Conservation (phyloP, 1,139 yeast species). For the Meyerozyma sp. region DNA sequence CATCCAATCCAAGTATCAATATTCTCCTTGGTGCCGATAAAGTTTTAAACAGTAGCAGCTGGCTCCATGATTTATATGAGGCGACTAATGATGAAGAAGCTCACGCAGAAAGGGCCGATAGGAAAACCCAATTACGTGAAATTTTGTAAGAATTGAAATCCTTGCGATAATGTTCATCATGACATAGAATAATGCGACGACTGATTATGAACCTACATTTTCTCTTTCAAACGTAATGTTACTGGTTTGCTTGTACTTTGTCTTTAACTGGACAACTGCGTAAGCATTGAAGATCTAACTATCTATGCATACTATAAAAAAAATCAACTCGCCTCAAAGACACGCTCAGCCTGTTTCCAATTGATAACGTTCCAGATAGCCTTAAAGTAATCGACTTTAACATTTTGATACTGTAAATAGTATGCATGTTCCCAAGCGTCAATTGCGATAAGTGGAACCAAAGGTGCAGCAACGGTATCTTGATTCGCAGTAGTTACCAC, state of each 20-base stretch:
- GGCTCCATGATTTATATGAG: slow-evolving; percentile 35
- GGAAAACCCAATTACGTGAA: slow-evolving; percentile 21
- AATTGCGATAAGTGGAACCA: slow-evolving; percentile 82
- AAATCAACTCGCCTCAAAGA: background rate
- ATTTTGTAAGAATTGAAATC: slow-evolving; percentile 11
- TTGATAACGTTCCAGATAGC: slow-evolving; percentile 96
- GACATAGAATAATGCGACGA: no score
- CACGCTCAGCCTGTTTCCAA: slow-evolving; percentile 84
- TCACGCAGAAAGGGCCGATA: slow-evolving; percentile 10
- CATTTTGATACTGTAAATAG: slow-evolving; percentile 93
- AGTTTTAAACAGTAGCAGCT: slow-evolving; percentile 54
- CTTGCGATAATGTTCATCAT: background rate
- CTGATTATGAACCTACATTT: background rate
- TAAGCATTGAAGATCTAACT: background rate
- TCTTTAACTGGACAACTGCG: background rate
- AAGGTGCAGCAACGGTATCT: slow-evolving; percentile 75
- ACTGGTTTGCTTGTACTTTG: background rate
- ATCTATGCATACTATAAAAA: background rate
- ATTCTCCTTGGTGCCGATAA: slow-evolving; percentile 73
- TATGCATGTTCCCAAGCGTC: slow-evolving; percentile 99
- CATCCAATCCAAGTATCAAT: slow-evolving; percentile 42
- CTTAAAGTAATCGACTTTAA: slow-evolving; percentile 90
- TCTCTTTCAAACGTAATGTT: background rate
- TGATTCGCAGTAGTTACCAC: slow-evolving; percentile 87
- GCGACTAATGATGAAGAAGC: slow-evolving; percentile 14